A percentile compares a stretch with the other conserved stretches of the same genome.
Conservation (phyloP, 805 yeast species). For the Saccharomyces paradoxus region DNA sequence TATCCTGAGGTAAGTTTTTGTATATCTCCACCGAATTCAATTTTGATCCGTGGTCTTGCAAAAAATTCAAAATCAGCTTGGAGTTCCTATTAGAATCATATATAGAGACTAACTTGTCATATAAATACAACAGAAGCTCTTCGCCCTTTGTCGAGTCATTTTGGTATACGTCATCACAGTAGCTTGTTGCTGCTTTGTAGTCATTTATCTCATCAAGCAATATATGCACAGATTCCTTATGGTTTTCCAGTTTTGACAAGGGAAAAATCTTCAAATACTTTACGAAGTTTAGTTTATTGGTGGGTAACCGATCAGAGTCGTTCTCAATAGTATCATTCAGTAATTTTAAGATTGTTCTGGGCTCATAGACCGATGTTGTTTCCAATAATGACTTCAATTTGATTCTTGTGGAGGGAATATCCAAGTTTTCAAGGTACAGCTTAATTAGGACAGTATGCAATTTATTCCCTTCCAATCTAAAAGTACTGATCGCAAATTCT, state of each 20-base stretch:
- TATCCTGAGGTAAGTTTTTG: constrained; percentile 42
- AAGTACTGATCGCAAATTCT: constrained; percentile 39
- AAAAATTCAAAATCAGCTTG: constrained; percentile 12
- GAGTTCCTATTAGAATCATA: background rate
- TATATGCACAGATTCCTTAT: constrained; percentile 54
- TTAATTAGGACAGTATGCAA: constrained; percentile 40
- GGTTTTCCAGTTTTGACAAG: constrained; percentile 50
- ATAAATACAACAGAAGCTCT: constrained; percentile 32
- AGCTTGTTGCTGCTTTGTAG: constrained; percentile 48
- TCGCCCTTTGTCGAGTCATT: constrained; percentile 34
- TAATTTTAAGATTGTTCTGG: constrained; percentile 30
- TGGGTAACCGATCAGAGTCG: background rate
- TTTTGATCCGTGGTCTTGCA: constrained; percentile 21
- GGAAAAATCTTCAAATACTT: constrained; percentile 41
- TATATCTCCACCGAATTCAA: constrained; percentile 31
- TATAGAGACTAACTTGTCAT: constrained; percentile 31
- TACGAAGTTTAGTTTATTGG: constrained; percentile 7
- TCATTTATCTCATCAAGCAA: constrained; percentile 51
- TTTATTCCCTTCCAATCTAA: constrained; percentile 30
- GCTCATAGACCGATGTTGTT: constrained; percentile 32
- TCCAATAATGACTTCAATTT: constrained; percentile 33
- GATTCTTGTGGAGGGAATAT: constrained; percentile 8
- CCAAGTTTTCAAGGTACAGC: constrained; percentile 34
- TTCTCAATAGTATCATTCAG: background rate
- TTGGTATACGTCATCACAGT: constrained; percentile 45